Percentiles rank a stretch among this genome's conserved stretches.
Evolutionary conservation across 352 stramenopile genomes (phyloP).

Genomic region (Phytophthora meadii): DNA sequence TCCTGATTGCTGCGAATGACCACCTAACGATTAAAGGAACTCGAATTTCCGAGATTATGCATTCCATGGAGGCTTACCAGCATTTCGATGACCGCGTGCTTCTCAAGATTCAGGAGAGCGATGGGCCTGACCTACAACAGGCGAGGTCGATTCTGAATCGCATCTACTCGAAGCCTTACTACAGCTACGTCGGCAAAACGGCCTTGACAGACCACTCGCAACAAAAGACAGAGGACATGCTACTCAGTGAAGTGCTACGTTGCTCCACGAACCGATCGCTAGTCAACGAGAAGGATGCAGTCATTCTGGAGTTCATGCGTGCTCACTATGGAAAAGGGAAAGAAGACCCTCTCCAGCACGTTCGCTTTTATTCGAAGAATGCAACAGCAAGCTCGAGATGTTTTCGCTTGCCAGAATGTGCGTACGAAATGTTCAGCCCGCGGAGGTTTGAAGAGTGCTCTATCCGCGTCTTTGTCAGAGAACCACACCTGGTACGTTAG

Average conservation of each 20-base stretch:
- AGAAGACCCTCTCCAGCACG: conserved; percentile 68
- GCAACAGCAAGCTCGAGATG: conserved; percentile 51
- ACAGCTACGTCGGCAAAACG: conserved; percentile 81
- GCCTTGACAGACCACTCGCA: conserved; percentile 53
- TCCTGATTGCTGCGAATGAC: conserved; percentile 73
- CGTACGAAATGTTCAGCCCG: conserved; percentile 76
- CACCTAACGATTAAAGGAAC: conserved; percentile 65
- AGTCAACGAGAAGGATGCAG: conserved; percentile 45
- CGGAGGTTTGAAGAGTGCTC: conserved; percentile 71
- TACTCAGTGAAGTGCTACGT: conserved; percentile 67
- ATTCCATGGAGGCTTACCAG: conserved; percentile 76
- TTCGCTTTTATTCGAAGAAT: conserved; percentile 86
- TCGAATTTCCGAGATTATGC: conserved; percentile 73
- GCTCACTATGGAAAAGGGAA: conserved; percentile 87
- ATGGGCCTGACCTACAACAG: conserved; percentile 48
- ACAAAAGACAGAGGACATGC: conserved; percentile 52
- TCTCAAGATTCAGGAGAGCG: conserved; percentile 76
- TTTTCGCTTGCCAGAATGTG: conserved; percentile 57
- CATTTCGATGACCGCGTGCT: conserved; percentile 87
- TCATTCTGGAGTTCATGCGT: conserved; percentile 85
- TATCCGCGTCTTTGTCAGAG: conserved; percentile 79
- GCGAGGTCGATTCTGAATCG: conserved; percentile 64
- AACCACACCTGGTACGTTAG: conserved; percentile 57
- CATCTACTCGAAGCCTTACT: conserved; percentile 77
- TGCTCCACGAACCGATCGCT: conserved; percentile 46